phyloP scores from a whole-genome alignment of 1,284 basidiomycete species.

The Stereum hirsutum region DNA sequence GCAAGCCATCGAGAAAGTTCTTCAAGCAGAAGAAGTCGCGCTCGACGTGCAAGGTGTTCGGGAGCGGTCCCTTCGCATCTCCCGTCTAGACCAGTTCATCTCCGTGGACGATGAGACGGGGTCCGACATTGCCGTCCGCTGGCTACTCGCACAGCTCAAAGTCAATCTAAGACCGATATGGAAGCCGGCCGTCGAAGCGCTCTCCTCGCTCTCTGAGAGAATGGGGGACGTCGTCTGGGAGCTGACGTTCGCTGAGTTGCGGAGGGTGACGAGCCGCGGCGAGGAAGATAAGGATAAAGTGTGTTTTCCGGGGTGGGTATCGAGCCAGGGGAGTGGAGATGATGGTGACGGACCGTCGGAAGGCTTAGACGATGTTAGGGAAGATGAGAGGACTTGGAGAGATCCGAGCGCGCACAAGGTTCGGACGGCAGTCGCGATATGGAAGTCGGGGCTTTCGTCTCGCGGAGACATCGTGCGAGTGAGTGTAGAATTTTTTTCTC shows the following conservation, averaged over 20 bases:
- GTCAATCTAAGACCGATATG: constrained; percentile 87
- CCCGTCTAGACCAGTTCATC: constrained; percentile 45
- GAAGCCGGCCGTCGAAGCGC: constrained; percentile 67
- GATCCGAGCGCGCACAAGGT: constrained; percentile 64
- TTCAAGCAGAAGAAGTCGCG: constrained; percentile 67
- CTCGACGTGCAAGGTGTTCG: constrained; percentile 73
- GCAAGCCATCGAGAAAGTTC: constrained; percentile 52
- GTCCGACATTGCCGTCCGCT: constrained; percentile 47
- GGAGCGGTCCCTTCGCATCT: constrained; percentile 73
- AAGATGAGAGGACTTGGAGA: constrained; percentile 66
- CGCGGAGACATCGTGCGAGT: constrained; percentile 26
- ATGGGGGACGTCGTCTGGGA: constrained; percentile 70
- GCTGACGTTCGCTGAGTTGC: constrained; percentile 57
- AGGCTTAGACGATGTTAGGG: constrained; percentile 36
- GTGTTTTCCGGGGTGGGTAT: constrained; percentile 18
- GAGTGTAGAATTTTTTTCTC: constrained; percentile 7
- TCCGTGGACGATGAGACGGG: constrained; percentile 41
- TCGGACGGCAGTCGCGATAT: constrained; percentile 28
- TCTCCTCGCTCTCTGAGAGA: constrained; percentile 48
- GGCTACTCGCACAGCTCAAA: constrained; percentile 83
- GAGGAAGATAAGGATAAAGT: too few relatives aligned
- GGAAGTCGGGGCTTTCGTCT: constrained; percentile 31
- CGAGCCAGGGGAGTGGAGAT: constrained; percentile 18
- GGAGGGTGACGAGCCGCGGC: constrained; percentile 15
- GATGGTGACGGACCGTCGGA: constrained; percentile 13